phyloP scores from a whole-genome alignment of 495 filamentous ascomycete genomes.

The Xylaria cubensis region DNA sequence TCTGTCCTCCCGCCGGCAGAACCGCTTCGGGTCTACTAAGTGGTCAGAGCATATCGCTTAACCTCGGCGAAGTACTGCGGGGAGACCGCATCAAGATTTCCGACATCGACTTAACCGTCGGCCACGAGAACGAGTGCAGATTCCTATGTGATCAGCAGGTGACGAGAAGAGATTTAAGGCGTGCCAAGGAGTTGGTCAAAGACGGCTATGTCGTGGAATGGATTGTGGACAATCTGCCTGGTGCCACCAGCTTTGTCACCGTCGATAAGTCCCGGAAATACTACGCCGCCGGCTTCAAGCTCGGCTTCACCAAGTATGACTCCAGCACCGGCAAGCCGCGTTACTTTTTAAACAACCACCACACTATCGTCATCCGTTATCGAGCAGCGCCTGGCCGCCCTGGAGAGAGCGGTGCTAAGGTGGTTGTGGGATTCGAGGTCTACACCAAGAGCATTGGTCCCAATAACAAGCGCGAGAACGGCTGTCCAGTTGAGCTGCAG shows the following conservation, averaged over 20 bases:
- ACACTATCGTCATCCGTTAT: constrained; percentile 87
- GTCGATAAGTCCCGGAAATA: constrained; percentile 88
- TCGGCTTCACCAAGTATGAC: constrained; percentile 78
- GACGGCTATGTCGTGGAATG: constrained; percentile 92
- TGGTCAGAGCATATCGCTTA: constrained; percentile 82
- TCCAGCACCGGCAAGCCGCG: constrained; percentile 64
- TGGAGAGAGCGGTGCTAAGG: constrained; percentile 75
- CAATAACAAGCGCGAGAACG: constrained; percentile 61
- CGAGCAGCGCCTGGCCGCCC: constrained; percentile 72
- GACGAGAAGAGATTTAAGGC: constrained; percentile 68
- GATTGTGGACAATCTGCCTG: constrained; percentile 95
- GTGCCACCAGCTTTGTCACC: constrained; percentile 91
- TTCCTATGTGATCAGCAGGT: constrained; percentile 76
- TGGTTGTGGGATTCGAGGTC: constrained; percentile 91
- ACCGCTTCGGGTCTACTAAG: constrained; percentile 73
- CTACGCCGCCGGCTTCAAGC: constrained; percentile 94
- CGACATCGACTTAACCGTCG: constrained; percentile 85
- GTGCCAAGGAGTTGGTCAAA: constrained; percentile 75
- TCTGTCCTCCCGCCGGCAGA: constrained; percentile 80
- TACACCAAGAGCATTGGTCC: constrained; percentile 85
- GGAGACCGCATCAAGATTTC: constrained; percentile 90
- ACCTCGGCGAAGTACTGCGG: constrained; percentile 90
- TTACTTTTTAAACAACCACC: constrained; percentile 89
- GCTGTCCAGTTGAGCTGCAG: constrained; percentile 72
- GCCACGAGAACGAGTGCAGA: constrained; percentile 76